phyloP scores from a whole-genome alignment of 345 rosid genomes.

The Boechera retrofracta region DNA sequence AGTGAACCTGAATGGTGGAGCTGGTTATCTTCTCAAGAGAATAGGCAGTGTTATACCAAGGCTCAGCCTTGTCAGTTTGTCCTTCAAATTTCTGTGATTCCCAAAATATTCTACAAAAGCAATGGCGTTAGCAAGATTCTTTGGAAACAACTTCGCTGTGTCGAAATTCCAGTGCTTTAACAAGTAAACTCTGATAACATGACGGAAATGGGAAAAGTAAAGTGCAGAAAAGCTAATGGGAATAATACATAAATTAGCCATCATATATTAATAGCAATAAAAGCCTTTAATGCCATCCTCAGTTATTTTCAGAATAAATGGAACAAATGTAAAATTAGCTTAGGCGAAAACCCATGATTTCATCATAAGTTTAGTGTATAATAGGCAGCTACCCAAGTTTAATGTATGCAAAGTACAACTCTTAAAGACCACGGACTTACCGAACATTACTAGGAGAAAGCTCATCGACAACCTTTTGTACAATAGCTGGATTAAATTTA shows the following conservation, averaged over 20 bases:
- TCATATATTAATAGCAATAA: not conserved
- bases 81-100: conserved; percentile 93
- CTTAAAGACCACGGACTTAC: conserved; percentile 50
- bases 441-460: conserved; percentile 73
- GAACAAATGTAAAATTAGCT: not conserved
- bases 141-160: conserved; percentile 9
- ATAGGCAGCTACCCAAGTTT: conserved; percentile 10
- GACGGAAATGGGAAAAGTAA: conserved; percentile 15
- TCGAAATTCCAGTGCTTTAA: not conserved
- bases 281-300: not conserved
- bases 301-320: conserved; percentile 18
- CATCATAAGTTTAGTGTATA: not conserved
- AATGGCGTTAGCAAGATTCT: conserved; percentile 31
- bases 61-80: conserved; percentile 72
- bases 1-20: conserved; percentile 67
- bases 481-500: conserved; percentile 59
- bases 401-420: conserved; percentile 17
- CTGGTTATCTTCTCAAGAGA: conserved; percentile 63
- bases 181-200: conserved; percentile 1
- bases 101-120: conserved; percentile 78
- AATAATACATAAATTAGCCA: not conserved
- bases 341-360: conserved; percentile 3
- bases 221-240: conserved; percentile 1
- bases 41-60: conserved; percentile 92
- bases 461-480: conserved; percentile 64